Conservation (phyloP, 768 basidiomycete genomes). For the Leccinellum rugosiceps region DNA sequence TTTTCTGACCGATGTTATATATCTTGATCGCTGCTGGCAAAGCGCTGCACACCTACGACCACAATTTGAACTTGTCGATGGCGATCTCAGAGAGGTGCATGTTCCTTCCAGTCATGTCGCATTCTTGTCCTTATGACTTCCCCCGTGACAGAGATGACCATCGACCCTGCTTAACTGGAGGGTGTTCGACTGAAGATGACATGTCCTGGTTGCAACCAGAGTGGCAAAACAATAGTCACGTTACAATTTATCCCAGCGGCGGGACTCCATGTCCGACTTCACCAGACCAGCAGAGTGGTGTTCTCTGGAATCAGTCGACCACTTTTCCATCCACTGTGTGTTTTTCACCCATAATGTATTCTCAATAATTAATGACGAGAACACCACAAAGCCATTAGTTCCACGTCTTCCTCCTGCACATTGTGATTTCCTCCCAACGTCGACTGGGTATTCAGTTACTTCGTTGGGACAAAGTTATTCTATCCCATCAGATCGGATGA, state of each 20-base stretch:
- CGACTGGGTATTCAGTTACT: not conserved
- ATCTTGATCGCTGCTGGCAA: not conserved
- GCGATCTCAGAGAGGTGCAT: not conserved
- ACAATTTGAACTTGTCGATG: not conserved
- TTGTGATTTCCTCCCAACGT: not conserved
- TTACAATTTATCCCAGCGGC: not conserved
- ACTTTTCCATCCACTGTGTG: not conserved
- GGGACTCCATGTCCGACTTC: not conserved
- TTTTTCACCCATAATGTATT: not conserved
- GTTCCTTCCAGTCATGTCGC: not conserved
- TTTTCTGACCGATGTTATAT: not conserved
- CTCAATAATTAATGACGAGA: not conserved
- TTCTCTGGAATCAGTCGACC: not conserved
- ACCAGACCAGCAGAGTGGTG: not conserved
- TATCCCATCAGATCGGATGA: not conserved
- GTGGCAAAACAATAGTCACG: not conserved
- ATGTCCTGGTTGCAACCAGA: not conserved
- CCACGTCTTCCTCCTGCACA: not conserved
- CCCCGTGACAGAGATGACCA: not conserved
- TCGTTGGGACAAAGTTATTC: not conserved
- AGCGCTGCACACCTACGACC: not conserved
- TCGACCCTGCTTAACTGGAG: not conserved
- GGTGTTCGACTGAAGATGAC: not conserved
- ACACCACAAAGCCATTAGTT: no score
- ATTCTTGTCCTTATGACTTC: not conserved